Evolutionary conservation across 129 eudicot species (phyloP).

Genomic region (Deinandra increscens): DNA sequence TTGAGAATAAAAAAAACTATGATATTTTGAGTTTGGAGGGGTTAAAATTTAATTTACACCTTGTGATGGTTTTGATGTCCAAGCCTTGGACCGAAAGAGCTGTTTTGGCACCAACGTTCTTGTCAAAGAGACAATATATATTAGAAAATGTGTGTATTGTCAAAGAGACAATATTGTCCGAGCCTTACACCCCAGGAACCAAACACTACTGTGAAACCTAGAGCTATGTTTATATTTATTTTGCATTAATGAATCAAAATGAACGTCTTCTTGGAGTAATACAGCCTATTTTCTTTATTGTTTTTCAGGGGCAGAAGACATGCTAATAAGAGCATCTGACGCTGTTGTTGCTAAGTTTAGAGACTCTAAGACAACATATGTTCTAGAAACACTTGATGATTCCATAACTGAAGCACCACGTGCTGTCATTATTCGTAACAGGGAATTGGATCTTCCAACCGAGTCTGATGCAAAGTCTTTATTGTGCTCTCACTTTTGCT

Average conservation of each 20-base stretch:
- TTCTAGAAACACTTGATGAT: conserved; percentile 44
- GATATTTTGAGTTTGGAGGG: no score
- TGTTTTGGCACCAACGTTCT: no score
- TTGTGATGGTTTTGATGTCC: no score
- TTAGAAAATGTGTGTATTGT: no score
- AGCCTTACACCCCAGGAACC: background rate
- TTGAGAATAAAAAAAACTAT: no score
- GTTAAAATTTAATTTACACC: no score
- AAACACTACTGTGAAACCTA: background rate
- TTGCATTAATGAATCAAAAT: conserved; percentile 7
- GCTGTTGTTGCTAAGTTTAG: conserved; percentile 50
- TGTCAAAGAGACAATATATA: no score
- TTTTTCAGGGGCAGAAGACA: conserved; percentile 52
- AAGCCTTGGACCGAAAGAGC: no score
- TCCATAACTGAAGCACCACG: conserved; percentile 35
- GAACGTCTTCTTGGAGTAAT: conserved; percentile 1
- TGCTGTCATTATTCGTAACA: conserved; percentile 58
- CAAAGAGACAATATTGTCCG: no score
- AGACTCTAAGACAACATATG: conserved; percentile 62
- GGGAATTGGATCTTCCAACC: conserved; percentile 41
- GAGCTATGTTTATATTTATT: background rate
- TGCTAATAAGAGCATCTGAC: conserved; percentile 55
- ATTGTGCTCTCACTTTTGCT: conserved; percentile 57
- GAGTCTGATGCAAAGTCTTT: conserved; percentile 38
- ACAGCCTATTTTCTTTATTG: background rate